Evolutionary conservation across 257 asterid species (phyloP).

Genomic region (Scutellaria galericulata): DNA sequence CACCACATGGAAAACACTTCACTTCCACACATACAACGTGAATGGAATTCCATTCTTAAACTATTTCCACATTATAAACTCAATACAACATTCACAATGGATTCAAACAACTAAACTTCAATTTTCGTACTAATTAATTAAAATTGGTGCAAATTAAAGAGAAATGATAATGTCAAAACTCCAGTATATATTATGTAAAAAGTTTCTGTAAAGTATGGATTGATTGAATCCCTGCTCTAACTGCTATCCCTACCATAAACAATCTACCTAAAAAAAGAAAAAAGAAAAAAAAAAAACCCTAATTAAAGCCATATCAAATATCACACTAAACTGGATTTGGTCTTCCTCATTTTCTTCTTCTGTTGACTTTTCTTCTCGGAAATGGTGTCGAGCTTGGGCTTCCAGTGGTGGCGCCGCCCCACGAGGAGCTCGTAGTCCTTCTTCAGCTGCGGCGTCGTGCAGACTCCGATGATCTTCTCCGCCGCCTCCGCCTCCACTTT

Average conservation of each 20-base stretch:
- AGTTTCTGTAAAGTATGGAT: conserved; percentile 15
- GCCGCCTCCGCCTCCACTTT: conserved; percentile 12
- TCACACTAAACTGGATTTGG: conserved; percentile 24
- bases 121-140: too few relatives aligned
- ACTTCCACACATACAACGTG: background rate
- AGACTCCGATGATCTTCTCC: conserved; percentile 26
- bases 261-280: conserved; percentile 17
- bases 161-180: too few relatives aligned
- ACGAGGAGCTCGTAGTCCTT: conserved; percentile 57
- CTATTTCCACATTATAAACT: too few relatives aligned
- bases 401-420: conserved; percentile 52
- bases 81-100: too few relatives aligned
- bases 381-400: conserved; percentile 65
- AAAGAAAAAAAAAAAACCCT: background rate
- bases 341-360: conserved; percentile 35
- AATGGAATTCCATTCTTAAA: too few relatives aligned
- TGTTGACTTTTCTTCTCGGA: conserved; percentile 43
- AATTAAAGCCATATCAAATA: background rate
- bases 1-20: conserved; percentile 22
- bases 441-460: conserved; percentile 55
- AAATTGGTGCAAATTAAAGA: too few relatives aligned
- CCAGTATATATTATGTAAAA: background rate
- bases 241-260: conserved; percentile 23
- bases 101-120: too few relatives aligned
- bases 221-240: conserved; percentile 16